Evolutionary conservation across 345 rosid species (phyloP), one percentile per base, ranked within the genome.

Genomic region (Cochlearia excelsa): DNA sequence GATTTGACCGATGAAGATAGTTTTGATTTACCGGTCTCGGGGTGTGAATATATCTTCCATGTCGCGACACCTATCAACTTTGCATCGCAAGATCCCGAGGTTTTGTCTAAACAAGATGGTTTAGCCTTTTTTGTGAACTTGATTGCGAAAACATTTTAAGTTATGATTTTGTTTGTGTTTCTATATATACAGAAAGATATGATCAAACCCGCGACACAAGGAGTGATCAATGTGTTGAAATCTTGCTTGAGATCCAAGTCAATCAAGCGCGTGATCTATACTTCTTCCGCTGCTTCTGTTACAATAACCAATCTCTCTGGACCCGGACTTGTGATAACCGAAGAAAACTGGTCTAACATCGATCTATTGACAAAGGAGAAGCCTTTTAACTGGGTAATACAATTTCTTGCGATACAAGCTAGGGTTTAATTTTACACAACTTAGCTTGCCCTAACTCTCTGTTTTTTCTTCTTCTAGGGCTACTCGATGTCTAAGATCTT

Each of bases 51-150:
- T n/a, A 80, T 92, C 54, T 92, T 92, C 90, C 98, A 80, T 57
- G 84, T 92, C 29, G 98, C 98, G 4, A 88, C 97, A 4, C 98
- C 97, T 0, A 86, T 88, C 61, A 83, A 83, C 72, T 88, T 92
- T 53, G 76, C 81, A 51, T 84, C 98, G 8, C 6, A 82, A 38
- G 95, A 93, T 74, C 97, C 95, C 0, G 95, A 93, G 97, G 99
- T 85, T 16, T 38, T 40, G 26, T 51, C 23, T 48, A 4, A 1
- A 59, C 51, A 33, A 27, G 11, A 55, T 31, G 41, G 9, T 41
- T 39, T n/a, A 44, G 8, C 10, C 27, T 2, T 54, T 54, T 60
- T 23, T 7, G 26, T 51, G 0, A 28, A 6, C 38, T 5, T 5
- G 10, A 30, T 1, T 52, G 11, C 6, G 37, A 34, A 45, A 54